These are phyloP conservation scores for Linnemannia hyalina DNA, from an alignment of 192 early-diverging fungal species.

Conservation along the genomic window DNA sequence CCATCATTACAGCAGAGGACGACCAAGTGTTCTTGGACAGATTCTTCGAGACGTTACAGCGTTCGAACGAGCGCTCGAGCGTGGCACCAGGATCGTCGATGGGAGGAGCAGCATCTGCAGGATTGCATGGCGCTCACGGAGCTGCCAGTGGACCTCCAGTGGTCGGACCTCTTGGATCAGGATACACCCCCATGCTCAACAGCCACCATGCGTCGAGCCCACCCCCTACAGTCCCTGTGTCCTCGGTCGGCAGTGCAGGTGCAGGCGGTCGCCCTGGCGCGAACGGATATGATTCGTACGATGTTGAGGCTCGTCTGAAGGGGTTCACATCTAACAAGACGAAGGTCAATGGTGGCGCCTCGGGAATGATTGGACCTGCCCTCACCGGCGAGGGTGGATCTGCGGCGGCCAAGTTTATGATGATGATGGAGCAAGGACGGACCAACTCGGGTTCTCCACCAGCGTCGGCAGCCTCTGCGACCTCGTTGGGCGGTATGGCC, in stretches of 20 bases:
- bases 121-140: slow-evolving; percentile 26
- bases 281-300: slow-evolving; percentile 35
- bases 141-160: slow-evolving; percentile 58
- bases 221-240: slow-evolving; percentile 25
- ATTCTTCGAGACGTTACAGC: slow-evolving; percentile 79
- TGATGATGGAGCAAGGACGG: slow-evolving; percentile 35
- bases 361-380: slow-evolving; percentile 35
- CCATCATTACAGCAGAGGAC: slow-evolving; percentile 82
- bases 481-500: slow-evolving; percentile 22
- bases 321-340: slow-evolving; percentile 28
- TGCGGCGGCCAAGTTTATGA: slow-evolving; percentile 18
- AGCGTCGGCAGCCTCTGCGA: not conserved
- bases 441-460: slow-evolving; percentile 5
- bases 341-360: slow-evolving; percentile 29
- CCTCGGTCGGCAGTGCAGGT: slow-evolving; percentile 13
- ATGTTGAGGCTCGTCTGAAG: slow-evolving; percentile 38
- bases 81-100: slow-evolving; percentile 32
- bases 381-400: slow-evolving; percentile 23
- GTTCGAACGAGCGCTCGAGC: slow-evolving; percentile 65
- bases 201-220: slow-evolving; percentile 51
- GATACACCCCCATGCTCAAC: slow-evolving; percentile 49
- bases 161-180: slow-evolving; percentile 65
- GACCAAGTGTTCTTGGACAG: slow-evolving; percentile 91
- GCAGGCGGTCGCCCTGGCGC: not conserved
- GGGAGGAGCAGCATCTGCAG: slow-evolving; percentile 34